Base-by-base conservation (phyloP, 1,284 basidiomycete species). In the Lentinula novae-zelandiae region DNA sequence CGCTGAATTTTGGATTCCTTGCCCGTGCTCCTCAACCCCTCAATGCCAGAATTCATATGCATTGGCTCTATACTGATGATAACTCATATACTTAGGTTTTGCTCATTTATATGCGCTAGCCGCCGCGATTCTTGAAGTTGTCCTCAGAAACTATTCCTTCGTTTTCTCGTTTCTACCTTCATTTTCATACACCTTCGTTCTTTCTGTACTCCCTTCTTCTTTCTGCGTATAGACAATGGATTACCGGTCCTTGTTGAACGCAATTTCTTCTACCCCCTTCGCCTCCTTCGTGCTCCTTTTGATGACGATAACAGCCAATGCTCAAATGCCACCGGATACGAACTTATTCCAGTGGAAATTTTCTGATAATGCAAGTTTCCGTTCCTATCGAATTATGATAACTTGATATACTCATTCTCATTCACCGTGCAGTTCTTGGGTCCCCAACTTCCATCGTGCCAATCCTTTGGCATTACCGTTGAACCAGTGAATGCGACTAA, bases 271-370 rank as follows among this genome's bases (percentile, higher is more conserved):
- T 22, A 9, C 31, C 27, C 17, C 20, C 22, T 54, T 56, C 27
- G 27, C 27, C 17, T 44, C 40, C 36, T 49, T 56, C 33, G 12
- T 27, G 5, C n/a, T 31, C 15, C 31, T 39, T 50, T 9, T 34
- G 46, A 34, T 27, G 38, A 17, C 20, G 38, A 17, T 42, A 10
- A 33, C 53, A 22, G 27, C 27, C 38, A 15, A 44, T 15, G 56
- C 51, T 27, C 51, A 53, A 39, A 53, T 46, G 20, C 39, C 40
- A 10, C 53, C 60, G 17, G 52, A 62, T 39, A 33, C 27, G 22
- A 61, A 59, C 31, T 31, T 64, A n/a, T 64, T 64, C 38, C 63
- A 64, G 46, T 64, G 63, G 63, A 50, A 62, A 20, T 64, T 64
- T 22, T 33, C 58, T 33, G 56, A 64, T 22, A 62, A 62, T 39